Evolutionary conservation across 2,329 filamentous ascomycete species (phyloP), one percentile per base, ranked within the genome.

Genomic region (Dryadomyces quercivorus): DNA sequence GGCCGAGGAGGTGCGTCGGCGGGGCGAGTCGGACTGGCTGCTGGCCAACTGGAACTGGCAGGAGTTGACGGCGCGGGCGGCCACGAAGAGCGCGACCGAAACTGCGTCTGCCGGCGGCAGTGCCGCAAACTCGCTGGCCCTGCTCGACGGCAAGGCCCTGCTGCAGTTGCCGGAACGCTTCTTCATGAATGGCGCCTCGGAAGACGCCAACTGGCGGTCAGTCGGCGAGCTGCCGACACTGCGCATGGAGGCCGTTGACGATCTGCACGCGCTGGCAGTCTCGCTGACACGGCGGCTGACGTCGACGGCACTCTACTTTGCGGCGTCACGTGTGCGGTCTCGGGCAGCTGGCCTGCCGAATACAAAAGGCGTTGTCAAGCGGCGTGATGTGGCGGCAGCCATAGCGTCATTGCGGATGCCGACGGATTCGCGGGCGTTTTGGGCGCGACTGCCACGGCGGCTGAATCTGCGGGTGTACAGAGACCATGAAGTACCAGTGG

Each of bases 171-270:
- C 86, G 0, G 73, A 78, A 48, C 72, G 73, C 1, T 61, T 91
- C 1, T 93, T 92, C 64, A 92, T 94, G 88, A 92, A 91, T 57
- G 75, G 76, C 13, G 65, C 72, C 2, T 71, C 77, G 45, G 69
- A 74, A 13, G 78, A 81, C 53, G 75, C 80, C 54, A 90, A 88
- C 63, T 94, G 87, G 88, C 72, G 70, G 38, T 73, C 72, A 43
- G 61, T 86, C 8, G 75, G 76, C 20, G 75, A 80, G 54, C 75
- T 79, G 55, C 72, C 90, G 0, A 81, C 85, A 0, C 79, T 95
- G 21, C 82, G 85, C 60, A 78, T 82, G 7, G 90, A 87, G 1
- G 82, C 86, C 0, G 75, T 94, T n/a, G 75, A 80, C 5, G 88
- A 93, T 61, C 84, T 95, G 47, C 76, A 90, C 62, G 78, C 78